phyloP scores from a whole-genome alignment of 139 green algal species.

The Volvox africanus region DNA sequence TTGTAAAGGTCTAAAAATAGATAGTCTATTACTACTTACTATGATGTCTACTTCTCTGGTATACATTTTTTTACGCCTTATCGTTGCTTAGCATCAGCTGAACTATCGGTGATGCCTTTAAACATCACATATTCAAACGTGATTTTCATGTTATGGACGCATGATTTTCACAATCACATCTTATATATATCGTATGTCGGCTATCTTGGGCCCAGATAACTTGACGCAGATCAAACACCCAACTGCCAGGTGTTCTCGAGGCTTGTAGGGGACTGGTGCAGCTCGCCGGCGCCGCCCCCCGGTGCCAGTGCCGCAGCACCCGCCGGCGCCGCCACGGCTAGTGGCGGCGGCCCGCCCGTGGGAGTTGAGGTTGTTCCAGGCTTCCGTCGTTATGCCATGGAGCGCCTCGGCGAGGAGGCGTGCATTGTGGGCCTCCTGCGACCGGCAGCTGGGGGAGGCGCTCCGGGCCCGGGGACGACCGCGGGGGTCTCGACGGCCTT shows the following conservation, averaged over 20 bases:
- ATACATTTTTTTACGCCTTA: too few species aligned
- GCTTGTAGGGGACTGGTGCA: conserved; percentile 69
- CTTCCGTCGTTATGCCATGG: conserved; percentile 67
- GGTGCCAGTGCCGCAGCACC: neutral
- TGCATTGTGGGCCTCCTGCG: conserved; percentile 69
- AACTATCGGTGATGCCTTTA: too few species aligned
- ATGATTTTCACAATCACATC: too few species aligned
- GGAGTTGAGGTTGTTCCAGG: conserved; percentile 59
- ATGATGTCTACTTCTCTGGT: too few species aligned
- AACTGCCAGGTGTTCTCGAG: conserved; percentile 59
- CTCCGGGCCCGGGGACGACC: neutral
- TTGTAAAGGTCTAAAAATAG: too few species aligned
- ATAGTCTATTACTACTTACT: too few species aligned
- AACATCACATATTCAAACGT: too few species aligned
- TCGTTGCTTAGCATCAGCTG: too few species aligned
- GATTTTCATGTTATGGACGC: too few species aligned
- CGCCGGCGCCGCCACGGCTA: neutral
- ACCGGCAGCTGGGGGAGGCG: conserved; percentile 11
- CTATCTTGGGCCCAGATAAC: too few species aligned
- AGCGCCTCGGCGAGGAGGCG: conserved; percentile 74
- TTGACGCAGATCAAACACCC: neutral
- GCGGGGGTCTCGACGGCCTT: neutral
- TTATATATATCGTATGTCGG: too few species aligned
- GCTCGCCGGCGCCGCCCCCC: neutral
- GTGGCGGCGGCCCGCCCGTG: neutral